Percentiles rank a stretch among this genome's conserved stretches.
These are phyloP conservation scores for Punica granatum DNA, from an alignment of 345 rosid genomes.

Conservation along the genomic window DNA sequence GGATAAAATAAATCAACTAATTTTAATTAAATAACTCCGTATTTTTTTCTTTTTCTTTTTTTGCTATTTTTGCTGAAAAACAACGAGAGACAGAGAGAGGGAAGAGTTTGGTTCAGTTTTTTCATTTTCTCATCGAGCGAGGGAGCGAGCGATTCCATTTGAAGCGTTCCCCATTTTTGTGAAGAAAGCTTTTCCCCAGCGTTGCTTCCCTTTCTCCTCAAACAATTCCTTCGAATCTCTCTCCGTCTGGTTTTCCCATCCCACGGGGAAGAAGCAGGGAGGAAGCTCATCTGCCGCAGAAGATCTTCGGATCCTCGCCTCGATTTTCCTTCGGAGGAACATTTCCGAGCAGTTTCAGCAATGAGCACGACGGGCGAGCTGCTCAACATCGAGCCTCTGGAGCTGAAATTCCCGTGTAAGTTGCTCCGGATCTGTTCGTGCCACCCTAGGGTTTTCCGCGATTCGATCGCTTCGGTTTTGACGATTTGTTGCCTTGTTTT, in stretches of 20 bases:
- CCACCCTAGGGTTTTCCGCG: constrained; percentile 8
- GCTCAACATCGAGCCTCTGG: constrained; percentile 64
- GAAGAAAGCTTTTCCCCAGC: no score
- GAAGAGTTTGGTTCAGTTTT: neutral
- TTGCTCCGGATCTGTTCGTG: constrained; percentile 14
- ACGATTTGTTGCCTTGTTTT: constrained; percentile 4
- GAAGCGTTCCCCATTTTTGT: neutral
- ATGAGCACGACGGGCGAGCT: constrained; percentile 72
- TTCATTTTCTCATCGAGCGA: neutral
- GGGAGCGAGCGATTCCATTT: no score
- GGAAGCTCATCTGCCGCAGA: neutral
- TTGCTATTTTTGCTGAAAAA: no score
- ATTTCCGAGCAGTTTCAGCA: constrained; percentile 6
- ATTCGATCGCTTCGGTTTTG: constrained; percentile 2
- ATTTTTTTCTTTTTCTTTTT: no score
- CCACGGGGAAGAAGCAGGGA: neutral
- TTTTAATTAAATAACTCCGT: no score
- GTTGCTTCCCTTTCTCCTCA: neutral
- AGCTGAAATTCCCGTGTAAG: constrained; percentile 72
- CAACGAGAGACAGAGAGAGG: neutral
- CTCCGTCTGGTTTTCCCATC: neutral
- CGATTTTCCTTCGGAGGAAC: constrained; percentile 1
- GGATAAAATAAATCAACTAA: no score
- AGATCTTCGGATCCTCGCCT: neutral
- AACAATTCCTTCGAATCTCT: neutral